Base-by-base conservation (phyloP, 2,329 filamentous ascomycete species). In the Phaeosphaeria sp. region DNA sequence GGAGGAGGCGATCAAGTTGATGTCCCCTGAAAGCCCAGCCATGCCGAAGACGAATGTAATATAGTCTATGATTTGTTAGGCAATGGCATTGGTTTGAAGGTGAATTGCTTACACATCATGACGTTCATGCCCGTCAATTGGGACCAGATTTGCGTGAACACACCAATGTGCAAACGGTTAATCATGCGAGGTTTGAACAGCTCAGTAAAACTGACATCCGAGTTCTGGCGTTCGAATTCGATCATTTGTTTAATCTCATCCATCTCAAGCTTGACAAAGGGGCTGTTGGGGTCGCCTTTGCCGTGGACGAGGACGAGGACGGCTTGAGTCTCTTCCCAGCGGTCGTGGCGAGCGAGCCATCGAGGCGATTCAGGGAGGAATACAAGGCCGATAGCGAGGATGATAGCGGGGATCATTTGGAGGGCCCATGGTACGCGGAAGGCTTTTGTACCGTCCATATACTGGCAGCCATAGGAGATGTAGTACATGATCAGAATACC, bases 121-220 rank as follows among this genome's bases (percentile, higher is more conserved):
- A 86, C 88, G 67, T 91, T 92, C 89, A 91, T 91, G 18, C 90
- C 90, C 1, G 89, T 91, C 48, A 92, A 77, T 72, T 93, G 90
- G 11, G 84, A 87, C 90, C 90, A 90, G 67, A 92, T 88, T 77
- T 92, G 90, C 1, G 83, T 89, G 72, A 90, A 91, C 43, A 92
- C 70, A 60, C 89, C 90, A 62, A 91, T 88, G 63, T 88, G 80
- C 9, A 89, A 90, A 27, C 90, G 85, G 77, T 91, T 89, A 72
- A 92, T 82, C 87, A 91, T 91, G n/a, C 80, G 80, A 1, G 90
- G 90, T 64, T 83, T 85, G 78, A 95, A 84, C 0, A 95, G 83
- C 71, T 94, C 90, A 1, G 88, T 65, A 72, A 90, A 92, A 9
- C 85, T 86, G 20, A 91, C 89, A 63, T 92, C 84, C 15, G 86